Evolutionary conservation across 495 filamentous ascomycete species (phyloP), one percentile per base, ranked within the genome.

Genomic region (Aspergillus taichungensis): DNA sequence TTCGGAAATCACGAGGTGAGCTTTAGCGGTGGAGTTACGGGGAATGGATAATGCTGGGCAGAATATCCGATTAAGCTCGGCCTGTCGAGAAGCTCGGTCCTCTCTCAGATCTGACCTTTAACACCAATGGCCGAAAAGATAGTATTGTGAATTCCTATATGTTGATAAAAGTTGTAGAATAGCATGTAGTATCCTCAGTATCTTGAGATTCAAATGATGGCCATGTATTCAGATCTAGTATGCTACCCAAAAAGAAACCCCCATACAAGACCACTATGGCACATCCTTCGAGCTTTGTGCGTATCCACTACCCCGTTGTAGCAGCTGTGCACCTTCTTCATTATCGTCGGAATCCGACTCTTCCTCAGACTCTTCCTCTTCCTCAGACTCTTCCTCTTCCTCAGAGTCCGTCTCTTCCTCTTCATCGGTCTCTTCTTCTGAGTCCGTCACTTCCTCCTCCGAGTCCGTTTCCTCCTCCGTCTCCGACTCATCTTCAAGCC

Each of bases 401-500:
- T 68, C 65, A 11, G 59, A 63, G 33, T 63, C 64, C 10, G 60
- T 61, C 36, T 62, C 61, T 37, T 72, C 73, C 29, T 71, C 76
- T 0, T 73, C 72, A 1, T 78, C 75, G 1, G 73, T 68, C 6
- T 74, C 74, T 8, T 80, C 78, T 14, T 76, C 66, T 0, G 51
- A 69, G 47, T 60, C 71, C 40, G 57, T 73, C 51, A 59, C 68
- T 42, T 57, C 64, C 41, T 76, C 74, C 11, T 79, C 76, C 0
- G 65, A 64, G n/a, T 67, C 68, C 5, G 56, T 64, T 40, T 74
- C 74, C 4, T 64, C 68, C 35, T 75, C 75, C 0, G 61, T 59
- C 27, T 72, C 73, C 9, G 70, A 60, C 41, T 68, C 67, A 32
- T 75, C 75, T 13, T 74, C 75, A 44, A 96, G 69, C 88, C 92